Evolutionary conservation across 768 basidiomycete genomes (phyloP), one percentile per base, ranked within the genome.

Genomic region (Collybiopsis luxurians): DNA sequence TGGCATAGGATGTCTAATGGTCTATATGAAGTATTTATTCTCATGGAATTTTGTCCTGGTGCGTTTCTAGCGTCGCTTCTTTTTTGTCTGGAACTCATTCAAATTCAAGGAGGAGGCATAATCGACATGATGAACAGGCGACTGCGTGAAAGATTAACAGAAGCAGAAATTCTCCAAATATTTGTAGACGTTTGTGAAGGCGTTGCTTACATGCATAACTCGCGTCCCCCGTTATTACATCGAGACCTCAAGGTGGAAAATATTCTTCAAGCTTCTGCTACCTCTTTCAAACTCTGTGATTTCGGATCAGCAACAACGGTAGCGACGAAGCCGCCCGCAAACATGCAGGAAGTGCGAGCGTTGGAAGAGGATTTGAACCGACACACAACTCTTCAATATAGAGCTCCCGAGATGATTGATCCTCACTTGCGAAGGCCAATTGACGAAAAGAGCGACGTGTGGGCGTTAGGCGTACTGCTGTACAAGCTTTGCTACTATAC

Each of bases 121-220:
- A 98, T 99, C 72, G 97, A 99, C 75, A 95, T 98, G 89, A 95
- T 99, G 92, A 99, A 99, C 72, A 86, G 95, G 63, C 85, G 97
- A 52, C 80, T 99, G 45, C 84, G 95, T 53, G 95, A 98, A 73
- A 85, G 97, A 24, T 80, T 98, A 40, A 95, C 93, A 2, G 97
- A 99, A 73, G 82, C 88, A 23, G 97, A 99, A 72, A 98, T 99
- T 64, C 80, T 99, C 53, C 94, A 95, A 71, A 98, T 99, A 66
- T 99, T 99, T 71, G 89, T 92, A 13, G 97, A 98, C 68, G 92
- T 98, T 24, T 97, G 95, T 67, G 97, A 99, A 69, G 96, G 92
- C 31, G 90, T 98, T 21, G 95, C 93, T 4, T 89, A 84, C 59
- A 98, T 99, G 97, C 97, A 99, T 69, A 89, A 91, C 61, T 83